Conservation (phyloP, 352 stramenopile genomes). For the Pythium utonaiense region DNA sequence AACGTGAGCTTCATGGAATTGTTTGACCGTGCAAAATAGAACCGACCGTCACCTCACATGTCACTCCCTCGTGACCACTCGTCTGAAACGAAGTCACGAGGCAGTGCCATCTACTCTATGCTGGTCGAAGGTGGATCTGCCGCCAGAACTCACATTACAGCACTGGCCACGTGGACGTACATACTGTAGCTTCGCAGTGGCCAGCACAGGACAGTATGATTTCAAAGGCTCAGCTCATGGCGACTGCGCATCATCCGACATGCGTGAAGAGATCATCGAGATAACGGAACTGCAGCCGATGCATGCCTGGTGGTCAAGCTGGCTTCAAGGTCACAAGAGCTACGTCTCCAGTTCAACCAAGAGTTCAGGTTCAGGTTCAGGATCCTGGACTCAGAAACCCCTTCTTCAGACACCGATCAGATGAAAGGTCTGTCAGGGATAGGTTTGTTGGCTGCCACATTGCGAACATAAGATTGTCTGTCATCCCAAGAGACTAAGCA, state of each 20-base stretch:
- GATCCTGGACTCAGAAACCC: neutral
- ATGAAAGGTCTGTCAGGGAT: neutral
- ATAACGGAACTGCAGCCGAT: neutral
- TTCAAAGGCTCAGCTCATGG: too few relatives aligned
- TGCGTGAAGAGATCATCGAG: neutral
- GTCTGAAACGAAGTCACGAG: neutral
- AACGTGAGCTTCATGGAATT: neutral
- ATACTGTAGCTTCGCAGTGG: too few relatives aligned
- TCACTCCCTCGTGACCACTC: neutral
- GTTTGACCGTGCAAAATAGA: neutral
- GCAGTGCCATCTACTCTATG: neutral
- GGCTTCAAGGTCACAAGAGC: too few relatives aligned
- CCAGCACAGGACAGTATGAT: neutral
- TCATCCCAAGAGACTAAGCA: neutral
- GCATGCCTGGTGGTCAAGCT: too few relatives aligned
- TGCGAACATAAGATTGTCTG: neutral
- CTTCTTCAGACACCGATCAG: constrained; percentile 1
- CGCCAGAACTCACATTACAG: too few relatives aligned
- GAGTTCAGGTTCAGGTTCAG: neutral
- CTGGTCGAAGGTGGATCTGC: neutral
- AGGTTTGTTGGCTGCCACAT: neutral
- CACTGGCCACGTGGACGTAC: too few relatives aligned
- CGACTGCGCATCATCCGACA: too few relatives aligned
- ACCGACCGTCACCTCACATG: neutral
- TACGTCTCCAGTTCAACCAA: neutral